A percentile compares a stretch with the other conserved stretches of the same genome.
These are phyloP conservation scores for Phytophthora constricta DNA, from an alignment of 352 stramenopile species.

Conservation along the genomic window DNA sequence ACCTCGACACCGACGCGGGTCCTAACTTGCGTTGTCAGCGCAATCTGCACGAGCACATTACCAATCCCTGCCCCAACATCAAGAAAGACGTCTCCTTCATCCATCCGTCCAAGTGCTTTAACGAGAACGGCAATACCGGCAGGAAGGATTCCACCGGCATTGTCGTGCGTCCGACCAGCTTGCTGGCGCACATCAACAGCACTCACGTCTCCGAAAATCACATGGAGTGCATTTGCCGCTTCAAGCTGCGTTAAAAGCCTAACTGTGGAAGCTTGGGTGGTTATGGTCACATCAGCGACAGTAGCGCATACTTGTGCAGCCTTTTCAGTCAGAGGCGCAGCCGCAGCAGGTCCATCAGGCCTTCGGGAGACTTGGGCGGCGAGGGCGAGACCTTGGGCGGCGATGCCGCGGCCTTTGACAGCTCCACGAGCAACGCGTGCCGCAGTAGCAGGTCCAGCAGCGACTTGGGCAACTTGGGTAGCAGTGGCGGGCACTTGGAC, in stretches of 20 bases:
- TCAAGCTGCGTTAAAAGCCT: background rate
- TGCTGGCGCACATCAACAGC: slow-evolving; percentile 1
- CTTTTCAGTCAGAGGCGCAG: too few species aligned
- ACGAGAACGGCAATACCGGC: background rate
- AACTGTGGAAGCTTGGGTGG: background rate
- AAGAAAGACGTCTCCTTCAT: slow-evolving; percentile 1
- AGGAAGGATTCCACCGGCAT: slow-evolving; percentile 1
- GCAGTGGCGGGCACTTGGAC: too few species aligned
- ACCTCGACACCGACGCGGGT: slow-evolving; percentile 2
- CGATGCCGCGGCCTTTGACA: too few species aligned
- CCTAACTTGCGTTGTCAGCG: background rate
- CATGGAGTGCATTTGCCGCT: background rate
- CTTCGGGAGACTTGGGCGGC: too few species aligned
- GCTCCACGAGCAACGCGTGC: too few species aligned
- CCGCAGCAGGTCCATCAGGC: too few species aligned
- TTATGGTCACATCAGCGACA: background rate
- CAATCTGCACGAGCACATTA: slow-evolving; percentile 9
- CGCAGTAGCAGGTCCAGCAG: too few species aligned
- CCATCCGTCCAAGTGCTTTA: background rate
- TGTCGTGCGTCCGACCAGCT: background rate
- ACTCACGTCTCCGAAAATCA: background rate
- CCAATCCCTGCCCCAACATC: slow-evolving; percentile 16
- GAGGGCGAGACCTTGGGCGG: too few species aligned
- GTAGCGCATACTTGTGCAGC: too few species aligned
- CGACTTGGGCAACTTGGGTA: too few species aligned